Evolutionary conservation across 495 filamentous ascomycete species (phyloP).

Genomic region (Cercophora sp.): DNA sequence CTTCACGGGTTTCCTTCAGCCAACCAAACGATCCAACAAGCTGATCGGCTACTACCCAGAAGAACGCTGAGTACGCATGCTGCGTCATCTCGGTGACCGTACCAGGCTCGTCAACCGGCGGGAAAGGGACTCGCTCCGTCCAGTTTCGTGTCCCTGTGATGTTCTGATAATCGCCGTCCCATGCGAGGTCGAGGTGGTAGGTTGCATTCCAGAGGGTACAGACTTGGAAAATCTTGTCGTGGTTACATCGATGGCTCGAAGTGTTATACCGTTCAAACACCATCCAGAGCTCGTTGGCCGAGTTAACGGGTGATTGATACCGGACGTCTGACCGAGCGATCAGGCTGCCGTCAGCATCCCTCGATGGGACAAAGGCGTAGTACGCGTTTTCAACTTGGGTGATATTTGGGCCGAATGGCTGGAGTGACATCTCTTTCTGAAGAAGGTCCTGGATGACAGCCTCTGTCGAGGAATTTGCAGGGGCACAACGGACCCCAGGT

Average conservation of each 20-base stretch:
- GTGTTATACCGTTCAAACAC: conserved; percentile 2
- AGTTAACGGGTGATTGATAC: background rate
- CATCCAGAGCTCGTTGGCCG: conserved; percentile 7
- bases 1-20: background rate
- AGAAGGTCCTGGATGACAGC: background rate
- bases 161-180: conserved; percentile 6
- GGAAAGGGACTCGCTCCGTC: background rate
- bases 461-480: background rate
- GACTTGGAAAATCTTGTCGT: background rate
- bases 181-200: background rate
- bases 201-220: conserved; percentile 8
- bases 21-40: conserved; percentile 7
- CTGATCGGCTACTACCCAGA: conserved; percentile 9
- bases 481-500: background rate
- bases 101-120: background rate
- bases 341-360: background rate
- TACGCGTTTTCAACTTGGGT: background rate
- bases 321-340: background rate
- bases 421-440: background rate
- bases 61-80: conserved; percentile 11
- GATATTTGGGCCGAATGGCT: background rate
- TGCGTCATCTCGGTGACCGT: conserved; percentile 6
- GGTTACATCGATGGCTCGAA: background rate
- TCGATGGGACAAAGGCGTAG: conserved; percentile 9
- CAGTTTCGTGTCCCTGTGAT: background rate